phyloP scores from a whole-genome alignment of 2,329 filamentous ascomycete species.

The Bipolaris bicolor region DNA sequence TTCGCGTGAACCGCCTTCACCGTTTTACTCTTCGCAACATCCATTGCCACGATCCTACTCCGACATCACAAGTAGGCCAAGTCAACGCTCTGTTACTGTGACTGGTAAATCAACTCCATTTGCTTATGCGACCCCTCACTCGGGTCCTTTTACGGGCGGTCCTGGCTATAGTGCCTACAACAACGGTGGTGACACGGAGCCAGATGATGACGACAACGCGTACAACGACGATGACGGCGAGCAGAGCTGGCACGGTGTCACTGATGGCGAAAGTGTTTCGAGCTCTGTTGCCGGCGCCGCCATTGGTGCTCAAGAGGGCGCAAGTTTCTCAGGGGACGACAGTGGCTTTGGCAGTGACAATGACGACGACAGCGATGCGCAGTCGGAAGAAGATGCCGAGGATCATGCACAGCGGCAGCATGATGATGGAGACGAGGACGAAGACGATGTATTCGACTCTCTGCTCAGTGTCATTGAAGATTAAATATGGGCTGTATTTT shows the following conservation, averaged over 20 bases:
- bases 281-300: conserved; percentile 25
- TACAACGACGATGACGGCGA: conserved; percentile 36
- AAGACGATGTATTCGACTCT: conserved; percentile 31
- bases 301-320: conserved; percentile 38
- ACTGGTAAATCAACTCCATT: conserved; percentile 59
- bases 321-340: conserved; percentile 45
- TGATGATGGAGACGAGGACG: conserved; percentile 20
- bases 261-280: conserved; percentile 34
- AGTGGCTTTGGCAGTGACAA: conserved; percentile 40
- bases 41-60: conserved; percentile 39
- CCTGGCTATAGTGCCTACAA: conserved; percentile 30
- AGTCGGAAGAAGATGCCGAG: conserved; percentile 17
- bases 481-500: background rate
- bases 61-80: conserved; percentile 49
- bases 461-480: conserved; percentile 29
- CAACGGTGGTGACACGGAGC: conserved; percentile 43
- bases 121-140: conserved; percentile 78
- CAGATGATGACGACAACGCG: conserved; percentile 44
- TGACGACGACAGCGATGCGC: conserved; percentile 25
- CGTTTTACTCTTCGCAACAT: conserved; percentile 46
- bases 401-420: conserved; percentile 15
- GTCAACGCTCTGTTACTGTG: conserved; percentile 49
- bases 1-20: conserved; percentile 54
- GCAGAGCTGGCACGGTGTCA: conserved; percentile 40
- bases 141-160: conserved; percentile 50